These are phyloP conservation scores for Hippophae rhamnoides DNA, from an alignment of 306 rosid genomes.

Conservation along the genomic window DNA sequence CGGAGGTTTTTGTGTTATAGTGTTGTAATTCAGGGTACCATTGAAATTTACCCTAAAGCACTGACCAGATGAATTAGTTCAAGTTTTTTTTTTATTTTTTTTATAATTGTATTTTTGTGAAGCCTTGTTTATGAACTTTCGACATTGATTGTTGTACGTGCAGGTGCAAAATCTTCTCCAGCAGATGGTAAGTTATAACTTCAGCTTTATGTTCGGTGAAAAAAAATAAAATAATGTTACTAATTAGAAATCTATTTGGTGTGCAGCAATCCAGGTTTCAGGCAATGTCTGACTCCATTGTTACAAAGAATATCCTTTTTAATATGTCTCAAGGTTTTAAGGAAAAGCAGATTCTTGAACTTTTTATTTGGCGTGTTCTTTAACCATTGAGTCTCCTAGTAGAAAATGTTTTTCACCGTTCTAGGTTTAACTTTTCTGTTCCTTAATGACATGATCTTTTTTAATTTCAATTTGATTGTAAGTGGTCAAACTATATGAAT, in stretches of 20 bases:
- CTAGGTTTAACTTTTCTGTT: neutral
- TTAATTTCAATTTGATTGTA: neutral
- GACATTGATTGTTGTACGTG: conserved; percentile 3
- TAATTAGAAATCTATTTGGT: conserved; percentile 1
- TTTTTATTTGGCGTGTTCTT: too few relatives aligned
- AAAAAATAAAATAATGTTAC: neutral
- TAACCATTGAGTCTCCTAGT: neutral
- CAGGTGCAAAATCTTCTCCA: conserved; percentile 99
- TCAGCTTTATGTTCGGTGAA: conserved; percentile 18
- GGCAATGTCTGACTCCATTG: conserved; percentile 85
- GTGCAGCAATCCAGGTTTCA: conserved; percentile 90
- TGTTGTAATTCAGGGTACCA: too few relatives aligned
- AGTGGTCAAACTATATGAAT: neutral
- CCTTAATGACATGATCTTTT: neutral
- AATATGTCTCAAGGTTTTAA: neutral
- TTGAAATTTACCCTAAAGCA: too few relatives aligned
- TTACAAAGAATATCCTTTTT: conserved; percentile 88
- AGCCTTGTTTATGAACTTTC: conserved; percentile 9
- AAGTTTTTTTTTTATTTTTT: neutral
- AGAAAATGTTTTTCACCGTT: neutral
- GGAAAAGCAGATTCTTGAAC: conserved; percentile 1
- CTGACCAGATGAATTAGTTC: too few relatives aligned
- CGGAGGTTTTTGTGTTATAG: too few relatives aligned
- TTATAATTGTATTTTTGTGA: conserved; percentile 11
- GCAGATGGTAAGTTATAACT: conserved; percentile 74